Percentiles rank a stretch among this genome's conserved stretches.
These are phyloP conservation scores for Isatis tinctoria DNA, from an alignment of 345 rosid genomes.

Conservation along the genomic window DNA sequence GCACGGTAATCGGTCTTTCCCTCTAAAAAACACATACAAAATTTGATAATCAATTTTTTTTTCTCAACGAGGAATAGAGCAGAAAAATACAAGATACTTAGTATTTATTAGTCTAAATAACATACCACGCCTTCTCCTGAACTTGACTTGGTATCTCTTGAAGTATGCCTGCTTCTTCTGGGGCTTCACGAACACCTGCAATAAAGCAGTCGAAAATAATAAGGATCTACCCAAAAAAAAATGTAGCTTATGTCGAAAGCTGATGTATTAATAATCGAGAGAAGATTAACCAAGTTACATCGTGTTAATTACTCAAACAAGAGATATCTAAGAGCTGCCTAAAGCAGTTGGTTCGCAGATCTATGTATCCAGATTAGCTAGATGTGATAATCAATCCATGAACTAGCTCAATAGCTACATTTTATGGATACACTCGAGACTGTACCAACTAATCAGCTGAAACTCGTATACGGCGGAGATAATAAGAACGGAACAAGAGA, in stretches of 20 bases:
- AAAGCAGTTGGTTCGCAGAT: background rate
- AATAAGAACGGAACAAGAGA: background rate
- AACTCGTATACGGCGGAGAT: background rate
- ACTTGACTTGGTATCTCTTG: slow-evolving; percentile 31
- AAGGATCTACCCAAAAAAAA: background rate
- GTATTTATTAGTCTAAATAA: background rate
- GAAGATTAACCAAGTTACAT: background rate
- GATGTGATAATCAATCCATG: background rate
- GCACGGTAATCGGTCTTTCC: slow-evolving; percentile 93
- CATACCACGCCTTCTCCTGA: slow-evolving; percentile 24
- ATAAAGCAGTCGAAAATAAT: background rate
- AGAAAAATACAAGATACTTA: background rate
- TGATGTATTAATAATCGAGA: background rate
- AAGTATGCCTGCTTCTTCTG: slow-evolving; percentile 18
- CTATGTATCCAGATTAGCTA: background rate
- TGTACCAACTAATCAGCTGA: background rate
- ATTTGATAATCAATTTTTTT: background rate
- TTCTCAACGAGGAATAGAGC: background rate
- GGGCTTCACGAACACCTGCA: slow-evolving; percentile 22
- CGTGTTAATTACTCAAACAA: background rate
- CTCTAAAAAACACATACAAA: slow-evolving; percentile 28
- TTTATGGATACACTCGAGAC: background rate
- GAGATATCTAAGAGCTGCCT: background rate
- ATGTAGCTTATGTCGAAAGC: background rate
- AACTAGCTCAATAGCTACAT: background rate